These are phyloP conservation scores for Kockiozyma suomiensis DNA, from an alignment of 805 yeast genomes.

Conservation along the genomic window DNA sequence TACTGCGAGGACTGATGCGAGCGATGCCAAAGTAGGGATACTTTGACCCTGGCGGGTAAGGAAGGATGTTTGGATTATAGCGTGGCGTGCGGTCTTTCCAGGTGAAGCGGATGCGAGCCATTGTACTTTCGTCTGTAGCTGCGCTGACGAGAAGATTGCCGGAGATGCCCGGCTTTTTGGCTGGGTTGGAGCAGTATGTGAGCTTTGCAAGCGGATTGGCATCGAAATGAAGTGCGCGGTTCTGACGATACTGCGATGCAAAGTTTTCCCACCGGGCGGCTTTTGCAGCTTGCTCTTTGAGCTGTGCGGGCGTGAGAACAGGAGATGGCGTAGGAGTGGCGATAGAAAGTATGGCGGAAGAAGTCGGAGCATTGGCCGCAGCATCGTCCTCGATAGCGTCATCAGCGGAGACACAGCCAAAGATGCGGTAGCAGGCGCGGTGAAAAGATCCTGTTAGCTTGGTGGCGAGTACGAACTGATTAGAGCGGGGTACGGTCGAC, in stretches of 20 bases:
- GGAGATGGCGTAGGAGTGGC: background rate
- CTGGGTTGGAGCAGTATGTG: constrained; percentile 5
- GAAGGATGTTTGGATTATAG: constrained; percentile 25
- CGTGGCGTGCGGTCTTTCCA: background rate
- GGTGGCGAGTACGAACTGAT: background rate
- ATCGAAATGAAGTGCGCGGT: background rate
- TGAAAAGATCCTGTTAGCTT: background rate
- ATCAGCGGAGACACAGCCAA: background rate
- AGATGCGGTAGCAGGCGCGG: background rate
- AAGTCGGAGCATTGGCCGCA: background rate
- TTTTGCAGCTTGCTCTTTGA: background rate
- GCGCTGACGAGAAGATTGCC: background rate
- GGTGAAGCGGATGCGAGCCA: constrained; percentile 8
- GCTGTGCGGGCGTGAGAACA: background rate
- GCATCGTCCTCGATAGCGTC: background rate
- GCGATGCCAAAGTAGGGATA: constrained; percentile 18
- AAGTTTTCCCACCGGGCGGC: constrained; percentile 1
- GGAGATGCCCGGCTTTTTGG: background rate
- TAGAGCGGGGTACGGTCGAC: background rate
- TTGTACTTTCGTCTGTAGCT: constrained; percentile 13
- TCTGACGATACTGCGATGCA: background rate
- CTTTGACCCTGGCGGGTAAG: constrained; percentile 18
- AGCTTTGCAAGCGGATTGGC: constrained; percentile 1
- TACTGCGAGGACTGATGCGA: background rate
- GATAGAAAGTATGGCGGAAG: background rate